Conservation (phyloP, 805 yeast genomes). For the Zygosaccharomyces bailii region DNA sequence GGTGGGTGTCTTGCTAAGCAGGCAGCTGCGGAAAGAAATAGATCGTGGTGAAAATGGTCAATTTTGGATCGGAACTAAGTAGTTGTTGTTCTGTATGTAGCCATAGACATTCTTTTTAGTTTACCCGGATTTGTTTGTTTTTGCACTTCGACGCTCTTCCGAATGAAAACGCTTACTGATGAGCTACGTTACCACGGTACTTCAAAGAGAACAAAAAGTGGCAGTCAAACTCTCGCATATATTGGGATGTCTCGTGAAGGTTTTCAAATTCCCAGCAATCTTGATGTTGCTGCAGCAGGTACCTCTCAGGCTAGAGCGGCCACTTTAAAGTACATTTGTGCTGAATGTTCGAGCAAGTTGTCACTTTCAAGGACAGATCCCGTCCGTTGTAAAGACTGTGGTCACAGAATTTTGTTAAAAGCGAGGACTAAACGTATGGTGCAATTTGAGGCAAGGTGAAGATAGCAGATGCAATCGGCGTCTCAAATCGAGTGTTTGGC, state of each 20-base stretch:
- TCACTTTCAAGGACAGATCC: slow-evolving; percentile 91
- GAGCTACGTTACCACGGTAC: neutral
- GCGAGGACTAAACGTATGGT: slow-evolving; percentile 98
- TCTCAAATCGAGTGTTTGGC: neutral
- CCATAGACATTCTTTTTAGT: neutral
- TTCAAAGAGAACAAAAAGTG: too few species aligned
- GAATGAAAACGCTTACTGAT: neutral
- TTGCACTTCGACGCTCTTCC: neutral
- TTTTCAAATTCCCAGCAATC: slow-evolving; percentile 74
- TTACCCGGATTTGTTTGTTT: slow-evolving; percentile 7
- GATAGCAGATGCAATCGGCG: neutral
- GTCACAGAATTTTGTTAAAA: slow-evolving; percentile 95
- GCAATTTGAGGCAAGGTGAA: slow-evolving; percentile 73
- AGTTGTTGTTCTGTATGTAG: neutral
- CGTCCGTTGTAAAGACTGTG: slow-evolving; percentile 97
- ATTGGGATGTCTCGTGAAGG: slow-evolving; percentile 69
- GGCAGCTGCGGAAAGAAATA: slow-evolving; percentile 41
- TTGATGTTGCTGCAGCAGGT: slow-evolving; percentile 85
- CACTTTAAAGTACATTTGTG: slow-evolving; percentile 92
- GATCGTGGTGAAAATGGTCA: slow-evolving; percentile 42
- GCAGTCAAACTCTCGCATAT: too few species aligned
- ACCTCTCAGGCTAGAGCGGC: slow-evolving; percentile 63
- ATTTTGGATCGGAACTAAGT: slow-evolving; percentile 35
- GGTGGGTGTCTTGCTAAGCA: slow-evolving; percentile 39
- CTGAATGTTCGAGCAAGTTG: slow-evolving; percentile 89